Percentiles rank a stretch among this genome's conserved stretches.
Conservation (phyloP, 768 basidiomycete species). For the Russula earlei region DNA sequence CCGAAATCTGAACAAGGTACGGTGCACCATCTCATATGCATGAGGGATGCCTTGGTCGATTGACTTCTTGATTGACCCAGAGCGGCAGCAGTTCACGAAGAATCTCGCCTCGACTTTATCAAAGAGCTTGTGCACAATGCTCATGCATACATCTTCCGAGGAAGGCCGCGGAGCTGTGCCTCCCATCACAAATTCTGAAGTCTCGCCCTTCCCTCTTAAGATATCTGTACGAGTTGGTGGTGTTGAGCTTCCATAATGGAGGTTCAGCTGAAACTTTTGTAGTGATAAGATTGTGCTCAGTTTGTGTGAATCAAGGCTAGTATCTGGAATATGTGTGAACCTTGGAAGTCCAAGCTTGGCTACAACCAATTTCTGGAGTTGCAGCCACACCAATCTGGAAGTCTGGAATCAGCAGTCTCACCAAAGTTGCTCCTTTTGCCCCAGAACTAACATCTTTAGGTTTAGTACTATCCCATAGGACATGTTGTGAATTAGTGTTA, state of each 20-base stretch:
- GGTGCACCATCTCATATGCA: neutral
- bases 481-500: too few relatives aligned
- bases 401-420: too few relatives aligned
- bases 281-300: too few relatives aligned
- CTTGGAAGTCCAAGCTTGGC: too few relatives aligned
- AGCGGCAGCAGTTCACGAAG: conserved; percentile 43
- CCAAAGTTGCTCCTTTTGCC: too few relatives aligned
- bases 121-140: conserved; percentile 59
- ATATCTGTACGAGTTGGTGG: conserved; percentile 62
- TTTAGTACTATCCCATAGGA: too few relatives aligned
- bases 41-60: neutral
- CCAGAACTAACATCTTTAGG: too few relatives aligned
- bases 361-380: too few relatives aligned
- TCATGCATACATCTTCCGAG: conserved; percentile 72
- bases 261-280: too few relatives aligned
- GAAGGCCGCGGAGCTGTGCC: conserved; percentile 66
- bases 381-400: too few relatives aligned
- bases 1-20: conserved; percentile 55
- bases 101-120: conserved; percentile 54
- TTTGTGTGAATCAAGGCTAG: too few relatives aligned
- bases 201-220: conserved; percentile 75
- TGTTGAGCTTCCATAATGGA: conserved; percentile 51
- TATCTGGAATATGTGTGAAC: too few relatives aligned
- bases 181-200: conserved; percentile 58
- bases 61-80: conserved; percentile 20